Percentiles rank a stretch among this genome's conserved stretches.
phyloP scores from a whole-genome alignment of 2,329 filamentous ascomycete species.

The Arthrinium phaeospermum region DNA sequence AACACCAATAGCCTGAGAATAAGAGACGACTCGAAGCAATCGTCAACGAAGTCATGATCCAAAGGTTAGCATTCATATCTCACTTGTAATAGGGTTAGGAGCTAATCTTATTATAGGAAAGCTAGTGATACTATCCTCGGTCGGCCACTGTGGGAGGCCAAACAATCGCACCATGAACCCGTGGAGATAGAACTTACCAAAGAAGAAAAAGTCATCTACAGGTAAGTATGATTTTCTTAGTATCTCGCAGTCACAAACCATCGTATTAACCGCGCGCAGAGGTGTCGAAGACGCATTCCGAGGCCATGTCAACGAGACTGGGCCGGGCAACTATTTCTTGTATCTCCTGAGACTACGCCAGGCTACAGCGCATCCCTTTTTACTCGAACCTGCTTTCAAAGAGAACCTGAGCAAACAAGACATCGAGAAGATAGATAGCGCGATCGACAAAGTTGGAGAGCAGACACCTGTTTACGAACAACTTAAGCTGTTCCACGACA shows the following conservation, averaged over 20 bases:
- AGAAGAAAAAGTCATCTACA: slow-evolving; percentile 19
- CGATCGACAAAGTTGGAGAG: neutral
- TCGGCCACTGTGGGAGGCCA: neutral
- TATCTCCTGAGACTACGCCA: neutral
- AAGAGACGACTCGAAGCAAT: neutral
- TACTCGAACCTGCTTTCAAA: neutral
- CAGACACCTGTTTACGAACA: neutral
- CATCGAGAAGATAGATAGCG: neutral
- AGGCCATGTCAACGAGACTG: too few relatives aligned
- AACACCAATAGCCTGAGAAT: neutral
- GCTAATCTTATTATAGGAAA: too few relatives aligned
- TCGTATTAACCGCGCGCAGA: neutral
- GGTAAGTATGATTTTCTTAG: too few relatives aligned
- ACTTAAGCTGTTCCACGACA: neutral
- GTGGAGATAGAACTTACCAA: neutral
- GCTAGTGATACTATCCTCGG: neutral
- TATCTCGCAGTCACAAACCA: neutral
- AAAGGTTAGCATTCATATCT: neutral
- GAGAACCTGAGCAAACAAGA: neutral
- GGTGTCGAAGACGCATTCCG: neutral
- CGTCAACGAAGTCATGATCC: neutral
- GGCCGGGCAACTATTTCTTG: neutral
- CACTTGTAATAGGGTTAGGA: too few relatives aligned
- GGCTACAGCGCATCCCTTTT: slow-evolving; percentile 7
- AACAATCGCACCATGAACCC: neutral